phyloP scores from a whole-genome alignment of 129 eudicot genomes.

The Glebionis coronaria region DNA sequence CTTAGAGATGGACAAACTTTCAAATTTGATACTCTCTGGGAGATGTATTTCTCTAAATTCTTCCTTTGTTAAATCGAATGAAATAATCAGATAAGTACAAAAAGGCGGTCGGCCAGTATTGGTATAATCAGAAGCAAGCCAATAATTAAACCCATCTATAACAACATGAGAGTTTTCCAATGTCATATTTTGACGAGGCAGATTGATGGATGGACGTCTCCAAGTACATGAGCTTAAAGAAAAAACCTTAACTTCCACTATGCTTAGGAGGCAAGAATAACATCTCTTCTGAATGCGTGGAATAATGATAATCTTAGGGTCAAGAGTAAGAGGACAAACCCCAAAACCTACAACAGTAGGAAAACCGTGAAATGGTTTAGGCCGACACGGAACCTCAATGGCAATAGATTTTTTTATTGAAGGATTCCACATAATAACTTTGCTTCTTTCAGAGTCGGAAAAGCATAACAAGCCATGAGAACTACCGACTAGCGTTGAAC shows the following conservation, averaged over 20 bases:
- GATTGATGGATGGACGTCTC: background rate
- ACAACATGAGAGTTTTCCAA: background rate
- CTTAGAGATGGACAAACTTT: background rate
- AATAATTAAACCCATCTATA: background rate
- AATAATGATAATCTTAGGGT: background rate
- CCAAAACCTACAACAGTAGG: background rate
- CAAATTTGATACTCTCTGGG: background rate
- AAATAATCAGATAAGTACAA: background rate
- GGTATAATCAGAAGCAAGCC: background rate
- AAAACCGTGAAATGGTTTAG: no score
- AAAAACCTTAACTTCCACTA: conserved; percentile 1
- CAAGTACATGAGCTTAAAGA: background rate
- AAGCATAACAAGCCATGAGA: conserved; percentile 2
- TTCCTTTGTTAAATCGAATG: conserved; percentile 1
- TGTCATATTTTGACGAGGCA: background rate
- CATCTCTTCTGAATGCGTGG: no score
- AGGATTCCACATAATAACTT: background rate
- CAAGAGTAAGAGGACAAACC: background rate
- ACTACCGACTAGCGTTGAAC: background rate
- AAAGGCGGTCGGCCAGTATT: no score
- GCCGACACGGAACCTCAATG: background rate
- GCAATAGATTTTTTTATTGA: background rate
- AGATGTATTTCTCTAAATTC: background rate
- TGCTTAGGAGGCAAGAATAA: no score
- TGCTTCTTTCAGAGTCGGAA: background rate